Conservation (phyloP, 352 stramenopile species). For the Globisporangium sylvaticum region DNA sequence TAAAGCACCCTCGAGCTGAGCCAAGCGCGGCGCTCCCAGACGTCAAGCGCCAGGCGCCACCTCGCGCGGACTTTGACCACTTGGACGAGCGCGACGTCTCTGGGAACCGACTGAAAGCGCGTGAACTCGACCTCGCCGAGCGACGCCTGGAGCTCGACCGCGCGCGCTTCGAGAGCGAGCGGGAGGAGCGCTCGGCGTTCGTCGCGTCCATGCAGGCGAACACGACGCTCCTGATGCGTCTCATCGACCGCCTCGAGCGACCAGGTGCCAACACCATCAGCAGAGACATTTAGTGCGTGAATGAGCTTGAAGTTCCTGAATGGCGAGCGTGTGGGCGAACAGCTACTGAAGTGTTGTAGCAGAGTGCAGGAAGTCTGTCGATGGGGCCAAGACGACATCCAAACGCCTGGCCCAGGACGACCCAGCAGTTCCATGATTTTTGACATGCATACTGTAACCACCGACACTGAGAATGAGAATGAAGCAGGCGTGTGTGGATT, state of each 20-base stretch:
- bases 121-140: conserved; percentile 11
- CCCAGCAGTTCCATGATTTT: neutral
- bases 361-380: neutral
- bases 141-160: conserved; percentile 14
- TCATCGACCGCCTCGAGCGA: conserved; percentile 13
- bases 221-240: conserved; percentile 12
- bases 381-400: neutral
- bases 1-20: conserved; percentile 2
- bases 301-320: neutral
- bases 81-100: conserved; percentile 4
- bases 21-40: neutral
- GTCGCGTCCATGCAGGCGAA: conserved; percentile 13
- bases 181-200: conserved; percentile 9
- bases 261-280: neutral
- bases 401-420: neutral
- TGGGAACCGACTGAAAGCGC: conserved; percentile 3
- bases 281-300: conserved; percentile 1
- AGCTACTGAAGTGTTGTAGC: conserved; percentile 1
- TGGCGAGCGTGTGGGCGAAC: neutral
- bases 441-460: neutral
- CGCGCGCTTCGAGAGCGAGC: conserved; percentile 12
- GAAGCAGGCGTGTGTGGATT: neutral
- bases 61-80: neutral
- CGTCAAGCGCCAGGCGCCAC: neutral
- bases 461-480: neutral